Evolutionary conservation across 1,284 basidiomycete genomes (phyloP).

Genomic region (Neotropicomus parvogracilis): DNA sequence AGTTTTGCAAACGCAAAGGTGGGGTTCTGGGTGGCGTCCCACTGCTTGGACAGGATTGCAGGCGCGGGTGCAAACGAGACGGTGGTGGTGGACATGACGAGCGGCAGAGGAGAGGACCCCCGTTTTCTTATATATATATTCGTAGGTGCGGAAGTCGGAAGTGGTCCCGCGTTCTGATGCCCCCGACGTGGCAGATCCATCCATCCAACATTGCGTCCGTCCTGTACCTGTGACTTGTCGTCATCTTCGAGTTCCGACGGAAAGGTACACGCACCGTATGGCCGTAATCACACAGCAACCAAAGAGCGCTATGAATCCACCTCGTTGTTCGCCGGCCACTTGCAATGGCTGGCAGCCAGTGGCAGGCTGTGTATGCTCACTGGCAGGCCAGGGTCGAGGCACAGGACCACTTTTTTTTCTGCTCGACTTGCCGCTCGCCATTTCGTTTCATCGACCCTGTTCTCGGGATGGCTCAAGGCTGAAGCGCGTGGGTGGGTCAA

Average conservation of each 20-base stretch:
- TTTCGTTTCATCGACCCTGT: too few relatives aligned
- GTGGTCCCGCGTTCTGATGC: not conserved
- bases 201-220: not conserved
- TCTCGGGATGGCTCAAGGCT: too few relatives aligned
- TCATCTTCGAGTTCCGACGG: not conserved
- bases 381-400: too few relatives aligned
- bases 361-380: not conserved
- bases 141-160: not conserved
- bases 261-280: not conserved
- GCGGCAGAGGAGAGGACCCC: too few relatives aligned
- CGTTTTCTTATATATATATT: too few relatives aligned
- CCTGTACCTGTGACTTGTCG: not conserved
- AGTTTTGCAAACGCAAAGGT: slow-evolving; percentile 49
- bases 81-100: slow-evolving; percentile 15
- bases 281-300: not conserved
- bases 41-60: slow-evolving; percentile 14
- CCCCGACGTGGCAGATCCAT: too few relatives aligned
- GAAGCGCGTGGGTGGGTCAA: too few relatives aligned
- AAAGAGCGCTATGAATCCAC: not conserved
- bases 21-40: slow-evolving; percentile 9
- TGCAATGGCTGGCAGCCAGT: not conserved
- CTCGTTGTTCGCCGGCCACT: not conserved
- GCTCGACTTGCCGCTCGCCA: too few relatives aligned
- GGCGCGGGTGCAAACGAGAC: slow-evolving; percentile 27
- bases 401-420: too few relatives aligned